Conservation (phyloP, 2,329 filamentous ascomycete species). For the Leptographium flavum region DNA sequence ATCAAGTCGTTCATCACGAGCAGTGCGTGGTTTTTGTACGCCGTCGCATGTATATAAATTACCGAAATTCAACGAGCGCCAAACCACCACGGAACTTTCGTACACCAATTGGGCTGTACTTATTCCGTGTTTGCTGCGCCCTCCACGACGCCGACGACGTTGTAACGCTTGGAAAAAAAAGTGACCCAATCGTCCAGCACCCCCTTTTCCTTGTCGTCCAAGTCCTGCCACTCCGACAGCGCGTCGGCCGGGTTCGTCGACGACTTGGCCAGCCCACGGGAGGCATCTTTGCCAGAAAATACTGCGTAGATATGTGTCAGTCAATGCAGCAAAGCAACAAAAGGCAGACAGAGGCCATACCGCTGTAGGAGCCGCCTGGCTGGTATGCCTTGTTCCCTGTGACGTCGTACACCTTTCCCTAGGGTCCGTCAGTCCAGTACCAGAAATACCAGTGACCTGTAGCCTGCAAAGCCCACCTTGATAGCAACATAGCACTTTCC, state of each 20-base stretch:
- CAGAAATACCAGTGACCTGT: too few species aligned
- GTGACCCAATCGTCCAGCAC: slow-evolving; percentile 85
- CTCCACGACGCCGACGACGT: slow-evolving; percentile 59
- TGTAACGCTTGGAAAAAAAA: slow-evolving; percentile 95
- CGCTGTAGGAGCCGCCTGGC: slow-evolving; percentile 68
- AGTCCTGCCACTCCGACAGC: slow-evolving; percentile 64
- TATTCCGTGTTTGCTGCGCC: slow-evolving; percentile 43
- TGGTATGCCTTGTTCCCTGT: slow-evolving; percentile 78
- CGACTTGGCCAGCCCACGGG: slow-evolving; percentile 75
- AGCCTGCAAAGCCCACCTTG: slow-evolving; percentile 43
- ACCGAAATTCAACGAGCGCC: not conserved
- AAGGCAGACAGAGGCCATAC: slow-evolving; percentile 42
- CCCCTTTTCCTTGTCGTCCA: slow-evolving; percentile 73
- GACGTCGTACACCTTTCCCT: slow-evolving; percentile 93
- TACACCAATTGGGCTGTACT: not conserved
- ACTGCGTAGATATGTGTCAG: slow-evolving; percentile 37
- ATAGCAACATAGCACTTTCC: slow-evolving; percentile 55
- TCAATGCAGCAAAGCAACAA: not conserved
- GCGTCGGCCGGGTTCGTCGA: slow-evolving; percentile 80
- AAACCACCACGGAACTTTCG: not conserved
- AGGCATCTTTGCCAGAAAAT: slow-evolving; percentile 91
- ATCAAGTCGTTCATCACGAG: not conserved
- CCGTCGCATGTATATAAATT: not conserved
- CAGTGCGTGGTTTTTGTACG: not conserved
- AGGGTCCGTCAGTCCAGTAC: not conserved